Evolutionary conservation across 225 moss, liverwort and hornwort species (phyloP).

Genomic region (Pseudisothecium myosuroides): DNA sequence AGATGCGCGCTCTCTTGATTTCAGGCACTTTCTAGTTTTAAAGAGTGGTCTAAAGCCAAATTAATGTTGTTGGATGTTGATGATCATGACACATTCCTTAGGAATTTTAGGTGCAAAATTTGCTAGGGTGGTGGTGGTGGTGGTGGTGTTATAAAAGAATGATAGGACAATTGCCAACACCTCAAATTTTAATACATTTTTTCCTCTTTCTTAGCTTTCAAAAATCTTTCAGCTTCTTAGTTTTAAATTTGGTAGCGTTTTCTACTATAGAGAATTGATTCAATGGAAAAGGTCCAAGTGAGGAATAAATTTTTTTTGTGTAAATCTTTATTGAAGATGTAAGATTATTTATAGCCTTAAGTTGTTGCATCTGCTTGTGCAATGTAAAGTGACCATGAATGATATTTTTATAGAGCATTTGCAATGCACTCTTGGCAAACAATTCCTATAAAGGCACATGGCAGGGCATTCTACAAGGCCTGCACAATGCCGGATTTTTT

Average conservation of each 20-base stretch:
- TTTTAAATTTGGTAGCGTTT: background rate
- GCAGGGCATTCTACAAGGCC: no score
- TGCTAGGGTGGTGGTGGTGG: no score
- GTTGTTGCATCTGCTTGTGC: background rate
- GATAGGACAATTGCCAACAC: background rate
- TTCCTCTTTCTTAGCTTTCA: fast-evolving
- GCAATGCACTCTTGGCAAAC: no score
- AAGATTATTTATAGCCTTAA: background rate
- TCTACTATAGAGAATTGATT: background rate
- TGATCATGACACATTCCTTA: background rate
- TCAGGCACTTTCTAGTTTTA: background rate
- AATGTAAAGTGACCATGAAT: background rate
- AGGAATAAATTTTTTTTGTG: background rate
- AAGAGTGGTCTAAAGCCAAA: no score
- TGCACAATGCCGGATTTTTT: no score
- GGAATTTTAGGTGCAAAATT: background rate
- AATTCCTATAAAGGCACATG: no score
- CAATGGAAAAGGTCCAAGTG: background rate
- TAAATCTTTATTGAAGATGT: background rate
- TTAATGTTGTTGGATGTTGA: background rate
- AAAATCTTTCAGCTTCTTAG: background rate
- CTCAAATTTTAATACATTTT: background rate
- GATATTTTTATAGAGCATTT: no score
- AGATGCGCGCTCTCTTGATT: background rate
- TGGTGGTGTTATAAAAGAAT: no score